Evolutionary conservation across 371 early-diverging fungal genomes (phyloP), one percentile per base, ranked within the genome.

Genomic region (Amoeboaphelidium protococcarum): DNA sequence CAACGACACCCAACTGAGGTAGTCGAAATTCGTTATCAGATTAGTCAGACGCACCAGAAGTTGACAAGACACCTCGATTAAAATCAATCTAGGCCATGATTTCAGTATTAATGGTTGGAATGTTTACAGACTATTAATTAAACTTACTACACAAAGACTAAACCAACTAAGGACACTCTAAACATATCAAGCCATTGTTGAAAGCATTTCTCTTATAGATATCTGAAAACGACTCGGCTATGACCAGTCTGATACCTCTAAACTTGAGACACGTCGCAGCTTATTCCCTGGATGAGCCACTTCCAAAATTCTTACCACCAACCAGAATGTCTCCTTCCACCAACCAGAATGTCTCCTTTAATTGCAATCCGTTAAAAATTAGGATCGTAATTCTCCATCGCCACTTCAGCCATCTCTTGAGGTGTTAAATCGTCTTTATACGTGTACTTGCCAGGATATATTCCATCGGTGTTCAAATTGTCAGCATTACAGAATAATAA

Each of bases 361-460:
- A 90, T 92, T 65, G 88, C 88, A 46, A 92, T 67, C 59, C 88
- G 89, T 62, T 92, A 87, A 59, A 92, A 92, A 10, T 69, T 62
- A 25, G 82, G 76, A 54, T 92, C 92, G 53, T 89, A 92, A 59
- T 92, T 92, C 58, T 89, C 86, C 92, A 92, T 92, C 20, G 80
- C 90, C 1, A 88, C 85, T 54, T 75, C 65, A 41, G 74, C 76
- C 92, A 91, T 91, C 25, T 73, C 68, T 26, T 77, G 79, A 2
- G 72, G 65, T 1, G 80, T 72, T 61, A 92, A 72, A 53, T 87
- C 85, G 51, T 89, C 90, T 52, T 81, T 74, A 60, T 91, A 91
- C 10, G 89, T 91, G 65, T 88, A 89, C 54, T 83, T 85, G 24
- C 89, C 89, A 0, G 89, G 85, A 53, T 89, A 92, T 47, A 89